Evolutionary conservation across 495 filamentous ascomycete species (phyloP), one percentile per base, ranked within the genome.

Genomic region (Neurospora sublineolata): DNA sequence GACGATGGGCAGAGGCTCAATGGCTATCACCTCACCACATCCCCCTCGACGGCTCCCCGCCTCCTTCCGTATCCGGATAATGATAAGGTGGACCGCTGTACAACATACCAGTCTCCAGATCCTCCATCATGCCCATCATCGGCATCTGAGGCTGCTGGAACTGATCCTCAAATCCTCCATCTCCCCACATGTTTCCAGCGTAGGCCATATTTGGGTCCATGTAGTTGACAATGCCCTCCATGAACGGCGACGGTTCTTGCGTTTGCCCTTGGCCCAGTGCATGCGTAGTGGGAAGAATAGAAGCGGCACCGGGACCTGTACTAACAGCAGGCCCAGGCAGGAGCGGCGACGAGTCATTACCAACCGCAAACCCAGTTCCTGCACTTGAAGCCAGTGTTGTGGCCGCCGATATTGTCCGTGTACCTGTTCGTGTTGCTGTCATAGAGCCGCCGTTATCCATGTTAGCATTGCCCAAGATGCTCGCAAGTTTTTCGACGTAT

Each of bases 401-500:
- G 52, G 52, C 52, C 27, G 27, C 0, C 3, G 52, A 27, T 64
- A 33, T 36, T 33, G 52, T 64, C 27, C 27, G 27, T 18, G 23
- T 18, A 1, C 12, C 52, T 64, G 52, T 64, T 64, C 23, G 2
- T 33, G 27, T 36, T 18, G 52, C 52, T 18, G 27, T 0, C 27
- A 64, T 18, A 64, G 52, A 64, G 52, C 27, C 18, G 42, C 42
- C 7, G 52, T 18, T 30, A 3, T 30, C 30, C 12, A 30, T 4
- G 52, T 64, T 36, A 64, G 14, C 27, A 3, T 33, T 64, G 6
- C 52, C 7, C 12, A 64, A 8, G 52, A 18, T 33, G 14, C 27
- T 64, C 27, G 27, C 52, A 27, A 84, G 77, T 67, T 75, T 81
- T 9, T 74, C 46, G 39, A 86, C 74, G 52, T 80, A 85, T 9